Conservation (phyloP, 1,284 basidiomycete species). For the Apiotrichum brassicae region DNA sequence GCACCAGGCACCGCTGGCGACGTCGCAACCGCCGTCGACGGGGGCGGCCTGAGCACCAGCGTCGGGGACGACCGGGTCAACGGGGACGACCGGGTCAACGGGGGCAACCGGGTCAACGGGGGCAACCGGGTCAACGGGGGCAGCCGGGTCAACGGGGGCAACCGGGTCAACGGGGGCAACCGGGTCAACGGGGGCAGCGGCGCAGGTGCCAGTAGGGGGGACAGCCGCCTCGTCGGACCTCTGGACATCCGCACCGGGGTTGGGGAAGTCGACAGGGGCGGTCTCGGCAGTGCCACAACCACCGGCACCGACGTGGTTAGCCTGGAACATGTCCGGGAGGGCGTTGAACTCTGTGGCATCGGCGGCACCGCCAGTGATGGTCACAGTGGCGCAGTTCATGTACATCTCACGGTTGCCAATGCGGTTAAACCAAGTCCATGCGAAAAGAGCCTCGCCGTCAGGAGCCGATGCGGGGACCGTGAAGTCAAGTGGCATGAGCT, state of each 20-base stretch:
- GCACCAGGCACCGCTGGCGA: too few relatives aligned
- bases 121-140: too few relatives aligned
- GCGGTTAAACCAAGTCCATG: constrained; percentile 49
- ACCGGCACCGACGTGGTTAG: constrained; percentile 43
- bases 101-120: too few relatives aligned
- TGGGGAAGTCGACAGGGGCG: constrained; percentile 12
- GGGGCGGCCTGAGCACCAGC: too few relatives aligned
- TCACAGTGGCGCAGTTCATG: constrained; percentile 47
- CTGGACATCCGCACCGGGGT: constrained; percentile 13
- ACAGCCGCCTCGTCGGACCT: neutral
- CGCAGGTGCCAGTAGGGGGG: constrained; percentile 4
- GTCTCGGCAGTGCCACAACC: constrained; percentile 32
- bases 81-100: too few relatives aligned
- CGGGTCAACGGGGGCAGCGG: too few relatives aligned
- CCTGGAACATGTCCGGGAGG: constrained; percentile 44
- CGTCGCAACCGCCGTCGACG: too few relatives aligned
- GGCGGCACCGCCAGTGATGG: constrained; percentile 26
- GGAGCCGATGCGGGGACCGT: constrained; percentile 42
- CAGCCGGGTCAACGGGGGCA: too few relatives aligned
- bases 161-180: too few relatives aligned
- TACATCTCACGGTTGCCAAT: constrained; percentile 45
- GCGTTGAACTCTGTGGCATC: constrained; percentile 29
- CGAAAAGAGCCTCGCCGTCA: constrained; percentile 44
- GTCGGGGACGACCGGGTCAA: too few relatives aligned
- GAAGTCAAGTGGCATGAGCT: constrained; percentile 25